Conservation (phyloP, 2,329 filamentous ascomycete species). For the Kalaharituber pfeilii region DNA sequence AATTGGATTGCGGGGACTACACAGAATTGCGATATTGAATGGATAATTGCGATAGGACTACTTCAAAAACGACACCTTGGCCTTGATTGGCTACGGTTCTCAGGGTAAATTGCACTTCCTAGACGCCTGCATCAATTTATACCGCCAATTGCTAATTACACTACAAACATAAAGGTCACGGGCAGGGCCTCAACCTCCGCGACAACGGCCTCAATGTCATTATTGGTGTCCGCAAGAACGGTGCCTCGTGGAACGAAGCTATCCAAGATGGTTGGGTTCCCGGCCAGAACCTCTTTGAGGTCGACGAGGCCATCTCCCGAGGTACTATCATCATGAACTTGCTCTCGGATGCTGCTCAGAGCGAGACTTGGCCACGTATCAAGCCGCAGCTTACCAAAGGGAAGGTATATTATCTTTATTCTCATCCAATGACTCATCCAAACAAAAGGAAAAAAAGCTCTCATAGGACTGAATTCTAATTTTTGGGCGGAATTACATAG, state of each 20-base stretch:
- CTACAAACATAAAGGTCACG: conserved; percentile 54
- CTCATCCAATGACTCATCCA: conserved; percentile 14
- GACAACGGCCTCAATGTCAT: conserved; percentile 99
- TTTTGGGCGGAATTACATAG: no score
- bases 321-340: conserved; percentile 99
- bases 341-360: conserved; percentile 92
- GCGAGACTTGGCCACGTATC: conserved; percentile 94
- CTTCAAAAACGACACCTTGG: conserved; percentile 99
- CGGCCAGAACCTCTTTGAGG: conserved; percentile 97
- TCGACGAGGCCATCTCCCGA: conserved; percentile 85
- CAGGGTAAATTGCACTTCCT: conserved; percentile 17
- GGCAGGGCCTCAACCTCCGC: conserved; percentile 97
- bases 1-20: no score
- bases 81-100: conserved; percentile 83
- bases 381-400: conserved; percentile 97
- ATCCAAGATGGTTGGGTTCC: conserved; percentile 93
- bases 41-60: conserved; percentile 82
- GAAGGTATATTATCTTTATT: conserved; percentile 35
- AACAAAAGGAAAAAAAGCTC: conserved; percentile 27
- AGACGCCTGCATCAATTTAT: neutral
- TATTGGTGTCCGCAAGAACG: conserved; percentile 94
- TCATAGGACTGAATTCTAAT: no score
- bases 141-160: no score
- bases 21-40: no score
- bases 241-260: conserved; percentile 96